Evolutionary conservation across 2,329 filamentous ascomycete genomes (phyloP).

Genomic region (Fusarium circinatum): DNA sequence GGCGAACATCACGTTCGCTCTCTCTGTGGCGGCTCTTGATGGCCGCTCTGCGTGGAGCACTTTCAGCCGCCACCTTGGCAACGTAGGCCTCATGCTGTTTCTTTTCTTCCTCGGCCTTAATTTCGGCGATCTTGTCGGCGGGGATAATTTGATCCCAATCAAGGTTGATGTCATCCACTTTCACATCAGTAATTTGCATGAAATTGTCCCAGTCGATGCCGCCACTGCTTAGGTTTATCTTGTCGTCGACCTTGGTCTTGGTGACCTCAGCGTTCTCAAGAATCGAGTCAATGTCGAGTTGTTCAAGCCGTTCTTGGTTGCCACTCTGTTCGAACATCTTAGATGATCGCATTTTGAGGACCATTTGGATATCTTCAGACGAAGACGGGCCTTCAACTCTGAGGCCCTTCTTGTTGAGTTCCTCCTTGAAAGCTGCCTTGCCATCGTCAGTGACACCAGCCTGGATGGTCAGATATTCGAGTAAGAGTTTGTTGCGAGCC

Average conservation of each 20-base stretch:
- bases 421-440: conserved; percentile 78
- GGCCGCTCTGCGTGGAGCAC: conserved; percentile 80
- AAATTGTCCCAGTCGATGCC: conserved; percentile 90
- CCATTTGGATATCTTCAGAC: conserved; percentile 93
- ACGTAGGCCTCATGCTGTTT: conserved; percentile 86
- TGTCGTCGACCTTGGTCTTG: conserved; percentile 93
- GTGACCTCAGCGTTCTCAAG: conserved; percentile 97
- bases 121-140: conserved; percentile 86
- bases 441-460: conserved; percentile 96
- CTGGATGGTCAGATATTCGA: conserved; percentile 97
- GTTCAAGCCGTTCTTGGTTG: conserved; percentile 95
- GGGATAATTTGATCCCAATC: conserved; percentile 99
- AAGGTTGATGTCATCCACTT: conserved; percentile 81
- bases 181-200: conserved; percentile 97
- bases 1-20: conserved; percentile 71
- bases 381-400: conserved; percentile 85
- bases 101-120: conserved; percentile 89
- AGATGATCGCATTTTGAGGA: conserved; percentile 97
- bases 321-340: conserved; percentile 99
- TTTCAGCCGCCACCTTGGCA: conserved; percentile 83
- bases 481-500: conserved; percentile 94
- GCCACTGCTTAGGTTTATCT: conserved; percentile 90
- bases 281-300: conserved; percentile 96
- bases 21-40: conserved; percentile 67
- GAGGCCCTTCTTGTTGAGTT: conserved; percentile 81